A percentile compares a stretch with the other conserved stretches of the same genome.
Evolutionary conservation across 345 rosid genomes (phyloP).

Genomic region (Arabidopsis thaliana): DNA sequence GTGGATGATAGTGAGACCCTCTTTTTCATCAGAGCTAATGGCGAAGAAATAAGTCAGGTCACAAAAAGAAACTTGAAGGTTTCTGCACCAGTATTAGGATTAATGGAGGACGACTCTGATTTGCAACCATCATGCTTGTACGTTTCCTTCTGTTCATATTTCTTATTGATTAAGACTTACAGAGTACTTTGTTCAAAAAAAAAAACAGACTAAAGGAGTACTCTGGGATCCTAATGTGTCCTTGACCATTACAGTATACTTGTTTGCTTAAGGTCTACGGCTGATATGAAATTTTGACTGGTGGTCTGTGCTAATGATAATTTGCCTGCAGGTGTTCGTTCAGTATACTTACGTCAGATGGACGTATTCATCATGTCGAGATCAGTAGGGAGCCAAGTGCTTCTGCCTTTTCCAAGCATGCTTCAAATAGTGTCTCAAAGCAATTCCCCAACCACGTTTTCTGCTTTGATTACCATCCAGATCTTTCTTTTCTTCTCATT

Average conservation of each 20-base stretch:
- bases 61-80: slow-evolving; percentile 63
- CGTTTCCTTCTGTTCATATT: slow-evolving; percentile 39
- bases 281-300: slow-evolving; percentile 25
- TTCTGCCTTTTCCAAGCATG: slow-evolving; percentile 54
- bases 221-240: slow-evolving; percentile 3
- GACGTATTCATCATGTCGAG: slow-evolving; percentile 70
- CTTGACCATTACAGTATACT: slow-evolving; percentile 14
- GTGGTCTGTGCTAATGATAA: slow-evolving; percentile 18
- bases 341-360: slow-evolving; percentile 70
- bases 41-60: slow-evolving; percentile 76
- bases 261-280: slow-evolving; percentile 13
- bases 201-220: too few relatives aligned
- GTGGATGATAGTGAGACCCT: slow-evolving; percentile 66
- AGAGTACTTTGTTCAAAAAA: background rate
- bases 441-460: slow-evolving; percentile 68
- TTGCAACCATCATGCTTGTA: slow-evolving; percentile 67
- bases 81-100: slow-evolving; percentile 67
- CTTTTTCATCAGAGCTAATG: slow-evolving; percentile 79
- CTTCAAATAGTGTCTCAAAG: slow-evolving; percentile 50
- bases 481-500: slow-evolving; percentile 62
- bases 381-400: slow-evolving; percentile 70
- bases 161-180: slow-evolving; percentile 33
- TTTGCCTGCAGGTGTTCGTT: slow-evolving; percentile 71
- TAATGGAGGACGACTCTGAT: slow-evolving; percentile 59
- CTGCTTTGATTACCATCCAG: slow-evolving; percentile 76